Base-by-base conservation (phyloP, 169 alveolate species). In the Ichthyophthirius multifiliis region DNA sequence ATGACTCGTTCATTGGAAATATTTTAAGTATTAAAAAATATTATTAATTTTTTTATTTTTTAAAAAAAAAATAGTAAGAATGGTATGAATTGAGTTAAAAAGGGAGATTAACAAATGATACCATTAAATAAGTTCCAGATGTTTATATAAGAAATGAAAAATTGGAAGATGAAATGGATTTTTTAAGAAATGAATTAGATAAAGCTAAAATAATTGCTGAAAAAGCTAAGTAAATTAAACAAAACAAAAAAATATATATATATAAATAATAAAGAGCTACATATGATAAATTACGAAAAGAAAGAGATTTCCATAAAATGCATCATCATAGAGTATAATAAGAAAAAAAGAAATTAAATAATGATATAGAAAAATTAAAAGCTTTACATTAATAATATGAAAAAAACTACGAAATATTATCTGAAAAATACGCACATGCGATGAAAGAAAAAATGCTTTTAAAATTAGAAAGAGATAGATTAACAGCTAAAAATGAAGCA, bases 271-370 rank as follows among this genome's bases (percentile, higher is more conserved):
- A 64, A 7, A 67, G 77, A 44, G 87, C 95, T 13, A 89, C 95
- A 31, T 96, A 95, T 87, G 97, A 95, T 83, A 95, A 94, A 82
- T 83, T 96, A 55, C 92, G 96, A 32, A 93, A 94, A 82, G 97
- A 95, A 78, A 94, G 95, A 74, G 98, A 96, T 85, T 94, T 89
- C 82, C 96, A 96, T 74, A 95, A 93, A 74, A 93, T 96, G 84
- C 93, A 94, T 63, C 98, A 94, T 83, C 83, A 95, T 43, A 87
- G 98, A 83, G 97, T 94, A 3, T 87, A 93, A 67, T 83, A 91
- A 86, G 98, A 93, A 79, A 94, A 94, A 65, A 84, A 90, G 45
- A 91, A 89, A 81, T 90, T 92, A 23, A 90, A 88, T 55, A 84
- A 90, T 46, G 97, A 96, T 65, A 91, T 96, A 75, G 92, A 84